These are phyloP conservation scores for Rhododendron williamsianum DNA, from an alignment of 148 eudicot genomes.

Conservation along the genomic window DNA sequence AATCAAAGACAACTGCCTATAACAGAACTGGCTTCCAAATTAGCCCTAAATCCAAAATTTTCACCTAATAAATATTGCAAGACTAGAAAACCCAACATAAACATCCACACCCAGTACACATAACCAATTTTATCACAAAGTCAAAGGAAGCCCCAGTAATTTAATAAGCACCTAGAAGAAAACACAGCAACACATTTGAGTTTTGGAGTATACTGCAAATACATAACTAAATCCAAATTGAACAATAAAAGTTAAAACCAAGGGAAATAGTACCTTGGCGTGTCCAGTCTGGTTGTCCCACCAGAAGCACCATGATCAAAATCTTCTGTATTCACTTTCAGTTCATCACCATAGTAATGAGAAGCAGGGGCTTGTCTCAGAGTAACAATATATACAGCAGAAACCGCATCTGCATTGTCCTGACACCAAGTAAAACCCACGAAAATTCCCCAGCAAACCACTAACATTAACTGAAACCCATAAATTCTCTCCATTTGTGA, in stretches of 20 bases:
- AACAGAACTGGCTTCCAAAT: not conserved
- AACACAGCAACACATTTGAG: not conserved
- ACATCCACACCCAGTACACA: not conserved
- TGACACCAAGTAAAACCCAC: constrained; percentile 30
- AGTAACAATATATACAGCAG: constrained; percentile 83
- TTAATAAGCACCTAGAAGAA: not conserved
- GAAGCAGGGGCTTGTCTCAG: constrained; percentile 72
- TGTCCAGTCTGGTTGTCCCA: constrained; percentile 41
- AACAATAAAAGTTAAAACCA: constrained; percentile 1
- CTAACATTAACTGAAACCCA: constrained; percentile 21
- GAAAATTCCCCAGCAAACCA: constrained; percentile 30
- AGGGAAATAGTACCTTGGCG: constrained; percentile 43
- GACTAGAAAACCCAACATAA: not conserved
- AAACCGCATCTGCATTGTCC: constrained; percentile 27
- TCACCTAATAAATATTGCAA: not conserved
- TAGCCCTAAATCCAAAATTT: not conserved
- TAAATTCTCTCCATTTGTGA: constrained; percentile 28
- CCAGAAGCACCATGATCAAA: constrained; percentile 29
- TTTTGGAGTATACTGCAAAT: not conserved
- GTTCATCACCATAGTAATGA: constrained; percentile 39
- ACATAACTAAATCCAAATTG: not conserved
- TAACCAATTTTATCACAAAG: not conserved
- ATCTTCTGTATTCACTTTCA: constrained; percentile 20
- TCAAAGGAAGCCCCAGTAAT: not conserved
- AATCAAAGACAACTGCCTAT: not conserved